These are phyloP conservation scores for Plantago coronopus DNA, from an alignment of 305 asterid species.

Conservation along the genomic window DNA sequence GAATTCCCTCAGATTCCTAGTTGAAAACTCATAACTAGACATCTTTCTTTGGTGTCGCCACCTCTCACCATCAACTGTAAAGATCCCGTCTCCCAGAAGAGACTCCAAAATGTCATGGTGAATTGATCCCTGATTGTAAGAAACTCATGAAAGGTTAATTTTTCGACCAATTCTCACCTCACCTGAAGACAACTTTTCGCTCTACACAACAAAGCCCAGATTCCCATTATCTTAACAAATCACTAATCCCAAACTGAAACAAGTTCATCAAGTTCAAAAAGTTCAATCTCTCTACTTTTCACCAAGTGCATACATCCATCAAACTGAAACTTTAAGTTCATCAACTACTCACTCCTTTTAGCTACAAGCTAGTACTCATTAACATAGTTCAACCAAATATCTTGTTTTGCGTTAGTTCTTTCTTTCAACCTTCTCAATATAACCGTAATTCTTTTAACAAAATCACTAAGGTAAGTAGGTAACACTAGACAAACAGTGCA, in stretches of 20 bases:
- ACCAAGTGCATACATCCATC: no score
- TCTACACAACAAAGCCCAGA: background rate
- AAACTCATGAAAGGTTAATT: background rate
- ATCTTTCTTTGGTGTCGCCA: slow-evolving; percentile 29
- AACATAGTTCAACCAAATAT: background rate
- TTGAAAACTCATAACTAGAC: slow-evolving; percentile 42
- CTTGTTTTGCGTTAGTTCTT: no score
- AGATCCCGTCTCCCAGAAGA: slow-evolving; percentile 55
- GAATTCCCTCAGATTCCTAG: slow-evolving; percentile 46
- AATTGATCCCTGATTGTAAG: slow-evolving; percentile 31
- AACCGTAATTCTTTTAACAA: no score
- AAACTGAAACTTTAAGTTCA: background rate
- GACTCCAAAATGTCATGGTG: slow-evolving; percentile 44
- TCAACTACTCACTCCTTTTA: background rate
- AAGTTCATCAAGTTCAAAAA: no score
- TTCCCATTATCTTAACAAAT: no score
- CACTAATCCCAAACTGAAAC: no score
- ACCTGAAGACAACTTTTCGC: background rate
- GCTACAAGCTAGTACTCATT: background rate
- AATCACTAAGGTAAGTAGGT: no score
- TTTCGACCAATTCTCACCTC: background rate
- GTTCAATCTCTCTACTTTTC: no score
- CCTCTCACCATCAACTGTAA: slow-evolving; percentile 44
- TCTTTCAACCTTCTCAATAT: no score
- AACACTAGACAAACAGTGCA: background rate